Evolutionary conservation across 192 early-diverging fungal genomes (phyloP).

Genomic region (Coemansia sp.): DNA sequence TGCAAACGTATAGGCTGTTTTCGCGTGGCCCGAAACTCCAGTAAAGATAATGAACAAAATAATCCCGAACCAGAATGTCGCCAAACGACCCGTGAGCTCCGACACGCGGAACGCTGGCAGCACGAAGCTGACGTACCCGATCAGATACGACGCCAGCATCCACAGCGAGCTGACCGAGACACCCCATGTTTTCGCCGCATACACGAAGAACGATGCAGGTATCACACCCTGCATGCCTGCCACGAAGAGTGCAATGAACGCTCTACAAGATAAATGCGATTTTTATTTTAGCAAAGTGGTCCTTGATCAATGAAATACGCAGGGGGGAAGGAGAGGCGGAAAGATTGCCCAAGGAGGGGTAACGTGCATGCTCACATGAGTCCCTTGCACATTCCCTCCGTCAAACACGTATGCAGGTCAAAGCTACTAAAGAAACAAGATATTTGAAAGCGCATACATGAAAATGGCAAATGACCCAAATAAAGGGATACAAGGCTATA

Average conservation of each 20-base stretch:
- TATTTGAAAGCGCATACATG: no score
- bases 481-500: no score
- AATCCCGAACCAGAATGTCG: conserved; percentile 37
- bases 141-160: conserved; percentile 49
- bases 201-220: conserved; percentile 47
- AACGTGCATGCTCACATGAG: no score
- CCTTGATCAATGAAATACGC: neutral
- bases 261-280: conserved; percentile 15
- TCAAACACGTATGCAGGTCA: neutral
- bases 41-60: conserved; percentile 38
- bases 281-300: neutral
- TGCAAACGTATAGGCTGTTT: conserved; percentile 25
- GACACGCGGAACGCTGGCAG: conserved; percentile 38
- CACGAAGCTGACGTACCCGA: conserved; percentile 40
- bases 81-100: conserved; percentile 29
- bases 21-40: conserved; percentile 23
- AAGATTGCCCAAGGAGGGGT: no score
- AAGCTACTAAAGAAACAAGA: no score
- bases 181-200: conserved; percentile 43
- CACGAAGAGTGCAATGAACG: conserved; percentile 28
- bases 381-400: no score
- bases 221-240: conserved; percentile 27
- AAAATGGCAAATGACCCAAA: no score
- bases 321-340: no score
- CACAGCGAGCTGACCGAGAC: conserved; percentile 49